Conservation (phyloP, 2,329 filamentous ascomycete species). For the Hypoxylon sp. region DNA sequence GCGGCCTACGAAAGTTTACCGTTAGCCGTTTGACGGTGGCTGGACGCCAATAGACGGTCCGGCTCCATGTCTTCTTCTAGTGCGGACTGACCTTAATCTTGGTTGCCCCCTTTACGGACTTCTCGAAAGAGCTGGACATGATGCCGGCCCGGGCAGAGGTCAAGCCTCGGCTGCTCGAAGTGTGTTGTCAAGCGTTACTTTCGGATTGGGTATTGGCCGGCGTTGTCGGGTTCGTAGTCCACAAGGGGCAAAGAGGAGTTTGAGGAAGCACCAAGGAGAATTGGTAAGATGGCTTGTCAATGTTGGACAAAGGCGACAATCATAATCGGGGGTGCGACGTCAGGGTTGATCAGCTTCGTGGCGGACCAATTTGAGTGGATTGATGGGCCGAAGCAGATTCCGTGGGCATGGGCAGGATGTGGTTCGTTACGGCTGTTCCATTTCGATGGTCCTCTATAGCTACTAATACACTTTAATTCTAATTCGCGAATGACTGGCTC, state of each 20-base stretch:
- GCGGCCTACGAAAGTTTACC: slow-evolving; percentile 75
- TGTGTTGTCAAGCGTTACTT: slow-evolving; percentile 19
- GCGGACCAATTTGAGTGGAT: slow-evolving; percentile 37
- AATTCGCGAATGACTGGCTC: slow-evolving; percentile 31
- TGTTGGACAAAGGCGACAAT: slow-evolving; percentile 47
- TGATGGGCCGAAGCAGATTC: slow-evolving; percentile 31
- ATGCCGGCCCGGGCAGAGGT: slow-evolving; percentile 25
- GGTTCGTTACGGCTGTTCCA: slow-evolving; percentile 39
- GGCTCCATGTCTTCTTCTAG: background rate
- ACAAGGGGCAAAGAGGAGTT: slow-evolving; percentile 20
- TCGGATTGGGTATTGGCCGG: slow-evolving; percentile 29
- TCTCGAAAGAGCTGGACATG: slow-evolving; percentile 95
- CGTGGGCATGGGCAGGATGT: slow-evolving; percentile 20
- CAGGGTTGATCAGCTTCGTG: slow-evolving; percentile 38
- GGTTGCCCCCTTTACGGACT: slow-evolving; percentile 98
- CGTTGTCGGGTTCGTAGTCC: slow-evolving; percentile 21
- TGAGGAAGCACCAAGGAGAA: slow-evolving; percentile 17
- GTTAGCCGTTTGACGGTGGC: slow-evolving; percentile 36
- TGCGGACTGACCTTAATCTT: slow-evolving; percentile 86
- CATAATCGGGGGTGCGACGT: slow-evolving; percentile 48
- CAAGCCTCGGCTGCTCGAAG: slow-evolving; percentile 31
- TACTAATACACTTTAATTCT: slow-evolving; percentile 40
- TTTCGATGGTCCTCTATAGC: slow-evolving; percentile 26
- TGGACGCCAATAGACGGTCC: slow-evolving; percentile 7
- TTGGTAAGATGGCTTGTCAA: slow-evolving; percentile 39